Evolutionary conservation across 108 stramenopile genomes (phyloP), one percentile per base, ranked within the genome.

Genomic region (Fistulifera solaris): DNA sequence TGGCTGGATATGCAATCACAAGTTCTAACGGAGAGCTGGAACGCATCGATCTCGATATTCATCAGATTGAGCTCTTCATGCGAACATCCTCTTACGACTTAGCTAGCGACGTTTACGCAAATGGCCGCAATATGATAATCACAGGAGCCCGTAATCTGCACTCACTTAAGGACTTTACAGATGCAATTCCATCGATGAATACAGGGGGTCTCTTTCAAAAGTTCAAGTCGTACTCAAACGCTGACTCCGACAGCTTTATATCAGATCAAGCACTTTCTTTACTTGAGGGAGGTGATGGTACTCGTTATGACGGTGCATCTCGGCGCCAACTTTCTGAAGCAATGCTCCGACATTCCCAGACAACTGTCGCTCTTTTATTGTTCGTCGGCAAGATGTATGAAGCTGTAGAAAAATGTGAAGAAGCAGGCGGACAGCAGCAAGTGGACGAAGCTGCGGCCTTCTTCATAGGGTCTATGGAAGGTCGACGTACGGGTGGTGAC

Each of bases 381-480:
- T 3, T 35, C 31, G 31, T 35, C 31, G 31, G 31, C 31, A 35
- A 35, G 31, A 35, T 35, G 31, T 35, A 6, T 35, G 31, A 35
- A 35, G 31, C 31, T 35, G 31, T 35, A 8, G 8, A 35, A 3
- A 35, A 35, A 35, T 35, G 31, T 8, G 3, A 3, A 35, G 6
- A 35, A 35, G 31, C 6, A 35, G 8, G 8, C 8, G 31, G 31
- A 35, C 31, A 35, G 8, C 6, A 35, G 8, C 26, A 60, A 25
- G 71, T 78, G 70, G 82, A 87, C 48, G 53, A 39, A 53, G 89
- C 78, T 22, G 85, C 63, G n/a, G 85, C 85, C 1, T 25, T 78
- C 5, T 73, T 56, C 55, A 62, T 77, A 45, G 89, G 89, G 18
- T 83, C 76, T 38, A 54, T 74, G 0, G 85, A 91, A 60, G 89